These are phyloP conservation scores for Paraglomus brasilianum DNA, from an alignment of 192 early-diverging fungal genomes.

Conservation along the genomic window DNA sequence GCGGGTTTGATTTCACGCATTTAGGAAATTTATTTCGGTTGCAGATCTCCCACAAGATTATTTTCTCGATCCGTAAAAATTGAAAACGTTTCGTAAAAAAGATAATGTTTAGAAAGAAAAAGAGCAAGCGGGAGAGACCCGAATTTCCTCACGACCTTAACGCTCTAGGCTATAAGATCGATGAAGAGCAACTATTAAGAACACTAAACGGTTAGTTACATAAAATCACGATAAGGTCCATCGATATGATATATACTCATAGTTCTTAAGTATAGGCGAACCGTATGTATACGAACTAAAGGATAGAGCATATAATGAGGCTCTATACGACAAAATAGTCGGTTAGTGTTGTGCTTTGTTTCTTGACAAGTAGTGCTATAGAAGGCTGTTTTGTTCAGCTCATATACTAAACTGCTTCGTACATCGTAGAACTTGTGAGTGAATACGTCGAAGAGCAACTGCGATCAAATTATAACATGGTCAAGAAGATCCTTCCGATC, in stretches of 20 bases:
- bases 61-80: neutral
- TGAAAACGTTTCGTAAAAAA: neutral
- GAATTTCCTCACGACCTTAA: neutral
- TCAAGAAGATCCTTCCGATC: conserved; percentile 10
- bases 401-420: neutral
- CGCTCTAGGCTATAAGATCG: conserved; percentile 25
- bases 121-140: neutral
- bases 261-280: neutral
- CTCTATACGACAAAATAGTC: conserved; percentile 8
- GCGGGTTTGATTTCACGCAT: too few species aligned
- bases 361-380: neutral
- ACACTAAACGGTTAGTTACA: neutral
- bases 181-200: neutral
- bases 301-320: conserved; percentile 26
- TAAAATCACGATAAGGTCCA: neutral
- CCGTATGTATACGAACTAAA: conserved; percentile 21
- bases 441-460: neutral
- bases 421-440: neutral
- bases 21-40: too few species aligned
- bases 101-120: conserved; percentile 30
- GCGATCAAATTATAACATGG: neutral
- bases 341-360: neutral
- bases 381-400: neutral
- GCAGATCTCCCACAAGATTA: too few species aligned
- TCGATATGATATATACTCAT: neutral